Evolutionary conservation across 148 eudicot genomes (phyloP).

Genomic region (Spergularia bocconei): DNA sequence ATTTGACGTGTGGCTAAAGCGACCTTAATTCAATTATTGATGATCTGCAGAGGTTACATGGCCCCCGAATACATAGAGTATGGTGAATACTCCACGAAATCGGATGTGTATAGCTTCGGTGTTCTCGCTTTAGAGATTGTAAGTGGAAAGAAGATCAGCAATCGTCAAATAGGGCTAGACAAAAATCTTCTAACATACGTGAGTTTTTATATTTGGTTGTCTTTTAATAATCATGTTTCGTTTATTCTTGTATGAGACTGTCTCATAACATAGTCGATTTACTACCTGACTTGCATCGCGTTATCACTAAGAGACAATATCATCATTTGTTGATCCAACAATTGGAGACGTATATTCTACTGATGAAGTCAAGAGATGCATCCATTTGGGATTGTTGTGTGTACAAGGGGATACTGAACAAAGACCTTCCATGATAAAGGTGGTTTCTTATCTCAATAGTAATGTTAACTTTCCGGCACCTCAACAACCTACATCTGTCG

Average conservation of each 20-base stretch:
- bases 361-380: constrained; percentile 5
- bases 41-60: constrained; percentile 43
- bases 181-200: constrained; percentile 39
- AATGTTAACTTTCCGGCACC: neutral
- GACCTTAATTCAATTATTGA: neutral
- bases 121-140: constrained; percentile 38
- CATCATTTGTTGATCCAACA: neutral
- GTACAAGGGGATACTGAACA: constrained; percentile 1
- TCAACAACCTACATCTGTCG: neutral
- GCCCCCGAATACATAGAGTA: constrained; percentile 41
- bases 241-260: no score
- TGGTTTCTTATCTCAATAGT: constrained; percentile 5
- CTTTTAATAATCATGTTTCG: no score
- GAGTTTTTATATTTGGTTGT: constrained; percentile 16
- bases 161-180: neutral
- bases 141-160: constrained; percentile 35
- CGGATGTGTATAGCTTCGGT: constrained; percentile 50
- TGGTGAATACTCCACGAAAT: constrained; percentile 38
- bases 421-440: constrained; percentile 4
- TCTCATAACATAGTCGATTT: no score
- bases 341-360: neutral
- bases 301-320: neutral
- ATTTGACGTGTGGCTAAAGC: no score
- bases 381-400: constrained; percentile 6
- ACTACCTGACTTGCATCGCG: no score